These are phyloP conservation scores for Cerioporus squamosus DNA, from an alignment of 1,284 basidiomycete genomes.

Conservation along the genomic window DNA sequence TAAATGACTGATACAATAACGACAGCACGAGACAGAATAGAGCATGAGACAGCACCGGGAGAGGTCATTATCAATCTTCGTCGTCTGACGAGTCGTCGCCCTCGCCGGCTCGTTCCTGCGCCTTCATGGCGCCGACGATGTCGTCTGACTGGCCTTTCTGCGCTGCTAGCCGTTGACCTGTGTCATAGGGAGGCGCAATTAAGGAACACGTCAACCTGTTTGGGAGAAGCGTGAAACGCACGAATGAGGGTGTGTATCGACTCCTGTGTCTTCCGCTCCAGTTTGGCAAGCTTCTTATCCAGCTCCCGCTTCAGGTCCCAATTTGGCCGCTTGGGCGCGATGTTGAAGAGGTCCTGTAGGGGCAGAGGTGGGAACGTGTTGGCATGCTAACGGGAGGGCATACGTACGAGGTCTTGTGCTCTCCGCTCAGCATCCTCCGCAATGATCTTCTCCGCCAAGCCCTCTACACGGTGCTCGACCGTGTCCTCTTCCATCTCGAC, in stretches of 20 bases:
- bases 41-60: conserved; percentile 12
- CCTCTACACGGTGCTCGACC: conserved; percentile 85
- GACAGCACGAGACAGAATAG: conserved; percentile 14
- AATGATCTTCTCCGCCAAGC: conserved; percentile 84
- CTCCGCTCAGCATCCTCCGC: conserved; percentile 84
- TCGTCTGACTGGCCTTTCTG: conserved; percentile 81
- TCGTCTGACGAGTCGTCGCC: conserved; percentile 41
- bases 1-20: conserved; percentile 21
- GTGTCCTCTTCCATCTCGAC: conserved; percentile 74
- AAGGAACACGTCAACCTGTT: conserved; percentile 20
- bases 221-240: conserved; percentile 44
- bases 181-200: conserved; percentile 15
- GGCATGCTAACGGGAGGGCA: neutral
- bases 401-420: conserved; percentile 84
- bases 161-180: conserved; percentile 76
- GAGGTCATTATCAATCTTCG: conserved; percentile 38
- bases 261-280: conserved; percentile 92
- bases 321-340: conserved; percentile 94
- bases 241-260: conserved; percentile 92
- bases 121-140: conserved; percentile 77
- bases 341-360: conserved; percentile 89
- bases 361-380: neutral
- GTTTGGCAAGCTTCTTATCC: conserved; percentile 85
- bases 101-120: conserved; percentile 51
- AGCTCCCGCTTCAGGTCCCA: conserved; percentile 98